A percentile compares a stretch with the other conserved stretches of the same genome.
phyloP scores from a whole-genome alignment of 2,329 filamentous ascomycete genomes.

The Fusarium tupiense region DNA sequence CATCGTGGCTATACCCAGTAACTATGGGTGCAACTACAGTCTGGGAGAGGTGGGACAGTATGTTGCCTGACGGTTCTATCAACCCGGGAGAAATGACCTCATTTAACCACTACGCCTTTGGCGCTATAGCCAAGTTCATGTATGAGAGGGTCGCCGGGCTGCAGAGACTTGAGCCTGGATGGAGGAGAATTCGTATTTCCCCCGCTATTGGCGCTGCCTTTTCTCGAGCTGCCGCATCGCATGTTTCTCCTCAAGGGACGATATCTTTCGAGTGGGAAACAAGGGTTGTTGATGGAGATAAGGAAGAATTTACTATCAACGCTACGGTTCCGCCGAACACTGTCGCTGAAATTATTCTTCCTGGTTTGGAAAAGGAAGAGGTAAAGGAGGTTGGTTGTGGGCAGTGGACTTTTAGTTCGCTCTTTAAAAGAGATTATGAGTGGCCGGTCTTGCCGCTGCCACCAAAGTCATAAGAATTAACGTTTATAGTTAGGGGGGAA shows the following conservation, averaged over 20 bases:
- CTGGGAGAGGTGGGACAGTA: constrained; percentile 62
- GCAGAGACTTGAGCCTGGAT: constrained; percentile 23
- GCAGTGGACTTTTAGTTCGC: constrained; percentile 1
- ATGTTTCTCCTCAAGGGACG: constrained; percentile 9
- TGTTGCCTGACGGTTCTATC: constrained; percentile 54
- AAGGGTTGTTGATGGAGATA: not conserved
- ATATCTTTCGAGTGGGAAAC: not conserved
- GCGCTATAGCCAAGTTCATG: constrained; percentile 49
- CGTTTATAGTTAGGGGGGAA: fast-evolving
- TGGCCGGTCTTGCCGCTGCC: not conserved
- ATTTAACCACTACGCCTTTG: constrained; percentile 61
- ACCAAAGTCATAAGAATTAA: not conserved
- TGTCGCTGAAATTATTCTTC: not conserved
- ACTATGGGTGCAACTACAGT: constrained; percentile 58
- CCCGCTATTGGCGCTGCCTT: constrained; percentile 5
- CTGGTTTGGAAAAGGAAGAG: not conserved
- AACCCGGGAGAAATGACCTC: constrained; percentile 60
- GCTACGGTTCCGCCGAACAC: not conserved
- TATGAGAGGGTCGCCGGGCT: constrained; percentile 40
- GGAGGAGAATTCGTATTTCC: constrained; percentile 10
- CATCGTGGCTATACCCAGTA: constrained; percentile 60
- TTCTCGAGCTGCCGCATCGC: constrained; percentile 1
- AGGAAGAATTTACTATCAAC: not conserved
- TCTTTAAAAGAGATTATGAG: not conserved
- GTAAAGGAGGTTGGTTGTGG: not conserved